phyloP scores from a whole-genome alignment of 2,329 filamentous ascomycete genomes.

The Diaporthe vaccinii region DNA sequence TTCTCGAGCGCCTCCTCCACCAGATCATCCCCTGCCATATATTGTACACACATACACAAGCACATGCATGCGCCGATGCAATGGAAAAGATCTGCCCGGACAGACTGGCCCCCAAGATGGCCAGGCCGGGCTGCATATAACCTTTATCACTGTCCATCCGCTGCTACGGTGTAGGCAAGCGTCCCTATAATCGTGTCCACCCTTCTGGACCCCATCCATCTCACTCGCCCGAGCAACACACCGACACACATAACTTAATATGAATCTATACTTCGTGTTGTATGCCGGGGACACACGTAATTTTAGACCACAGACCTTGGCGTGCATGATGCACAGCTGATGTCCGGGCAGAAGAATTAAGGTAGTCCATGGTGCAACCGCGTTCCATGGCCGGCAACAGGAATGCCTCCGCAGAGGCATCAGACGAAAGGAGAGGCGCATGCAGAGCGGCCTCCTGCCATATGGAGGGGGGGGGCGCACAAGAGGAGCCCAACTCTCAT shows the following conservation, averaged over 20 bases:
- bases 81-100: conserved; percentile 1
- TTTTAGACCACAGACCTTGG: background rate
- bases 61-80: background rate
- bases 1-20: background rate
- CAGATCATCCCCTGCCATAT: background rate
- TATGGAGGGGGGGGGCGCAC: too few relatives aligned
- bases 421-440: background rate
- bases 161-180: background rate
- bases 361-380: background rate
- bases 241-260: conserved; percentile 25
- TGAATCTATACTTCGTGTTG: background rate
- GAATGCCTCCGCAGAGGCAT: background rate
- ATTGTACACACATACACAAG: background rate
- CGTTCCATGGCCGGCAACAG: conserved; percentile 28
- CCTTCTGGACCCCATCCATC: background rate
- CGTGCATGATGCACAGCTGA: conserved; percentile 10
- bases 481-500: background rate
- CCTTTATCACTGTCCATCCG: background rate
- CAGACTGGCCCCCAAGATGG: background rate
- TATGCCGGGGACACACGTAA: background rate
- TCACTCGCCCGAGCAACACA: conserved; percentile 16
- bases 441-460: background rate
- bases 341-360: conserved; percentile 7
- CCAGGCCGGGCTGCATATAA: background rate
- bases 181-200: background rate